Conservation (phyloP, 192 early-diverging fungal species). For the Umbelopsis sp. region DNA sequence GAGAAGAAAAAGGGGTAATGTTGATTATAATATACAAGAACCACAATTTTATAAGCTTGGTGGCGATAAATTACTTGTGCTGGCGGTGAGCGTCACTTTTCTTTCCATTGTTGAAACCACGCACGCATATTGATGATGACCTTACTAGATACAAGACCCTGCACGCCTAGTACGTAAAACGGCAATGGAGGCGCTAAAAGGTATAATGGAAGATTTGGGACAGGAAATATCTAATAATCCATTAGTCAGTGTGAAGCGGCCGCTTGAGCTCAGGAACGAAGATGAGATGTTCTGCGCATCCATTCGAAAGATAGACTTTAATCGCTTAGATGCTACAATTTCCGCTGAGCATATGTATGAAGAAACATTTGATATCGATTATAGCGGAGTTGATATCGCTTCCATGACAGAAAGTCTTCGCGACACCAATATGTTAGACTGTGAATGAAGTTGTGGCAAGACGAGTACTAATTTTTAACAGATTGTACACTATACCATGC, state of each 20-base stretch:
- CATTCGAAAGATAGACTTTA: constrained; percentile 43
- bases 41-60: constrained; percentile 50
- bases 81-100: constrained; percentile 42
- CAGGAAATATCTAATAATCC: not conserved
- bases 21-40: constrained; percentile 21
- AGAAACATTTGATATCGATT: constrained; percentile 54
- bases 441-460: constrained; percentile 12
- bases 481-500: too few species aligned
- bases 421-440: constrained; percentile 33
- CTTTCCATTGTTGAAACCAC: constrained; percentile 27
- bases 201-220: constrained; percentile 24
- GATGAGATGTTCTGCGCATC: constrained; percentile 35
- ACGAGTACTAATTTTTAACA: too few species aligned
- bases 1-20: not conserved
- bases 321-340: constrained; percentile 44
- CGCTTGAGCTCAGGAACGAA: not conserved
- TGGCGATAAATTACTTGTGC: constrained; percentile 45
- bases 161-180: constrained; percentile 31
- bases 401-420: constrained; percentile 35
- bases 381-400: constrained; percentile 40
- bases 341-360: constrained; percentile 56
- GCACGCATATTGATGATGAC: not conserved
- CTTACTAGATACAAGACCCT: not conserved
- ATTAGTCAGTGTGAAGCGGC: not conserved
- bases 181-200: constrained; percentile 24